Base-by-base conservation (phyloP, 177 flowering plant species). In the Vitis hybrid region DNA sequence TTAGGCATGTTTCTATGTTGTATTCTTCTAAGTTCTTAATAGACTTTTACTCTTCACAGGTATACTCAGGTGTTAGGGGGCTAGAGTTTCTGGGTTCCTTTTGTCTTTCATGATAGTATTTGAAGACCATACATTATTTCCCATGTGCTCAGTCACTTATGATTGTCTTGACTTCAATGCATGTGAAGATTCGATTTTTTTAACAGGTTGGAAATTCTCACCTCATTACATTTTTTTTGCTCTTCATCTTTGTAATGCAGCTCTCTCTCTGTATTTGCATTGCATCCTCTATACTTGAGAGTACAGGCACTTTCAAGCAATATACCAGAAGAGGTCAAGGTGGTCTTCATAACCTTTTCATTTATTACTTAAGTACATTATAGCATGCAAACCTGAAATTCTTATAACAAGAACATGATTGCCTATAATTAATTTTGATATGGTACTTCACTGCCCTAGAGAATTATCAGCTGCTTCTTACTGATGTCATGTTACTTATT, bases 191-290 rank as follows among this genome's bases (percentile, higher is more conserved):
- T 32, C 56, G 0, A 19, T 32, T 62, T 62, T 52, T 52, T 16
- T 32, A 24, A 6, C 30, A 4, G 52, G 11, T 61, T 49, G 6
- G 55, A 11, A 49, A 27, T 18, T 65, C 59, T 40, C 3, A 56
- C 19, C 64, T 27, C 18, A 57, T 19, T 19, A 21, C 11, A 10
- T 64, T 2, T 51, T 52, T 24, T 51, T 14, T 11, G 54, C 40
- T 56, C 52, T 48, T 52, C 7, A 51, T 64, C 52, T 77, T 72
- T 58, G 63, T 66, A 48, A 52, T 84, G 84, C 95, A 95, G 98
- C 82, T 95, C 99, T 50, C 90, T 94, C 51, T 94, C 99, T 30
- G 99, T 94, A 48, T 91, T 85, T 86, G 99, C 97, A 16, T 75
- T 94, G 84, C 99, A 94, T 82, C 99, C 99, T 49, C 78, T 94